Base-by-base conservation (phyloP, 345 rosid species). In the Passiflora organensis region DNA sequence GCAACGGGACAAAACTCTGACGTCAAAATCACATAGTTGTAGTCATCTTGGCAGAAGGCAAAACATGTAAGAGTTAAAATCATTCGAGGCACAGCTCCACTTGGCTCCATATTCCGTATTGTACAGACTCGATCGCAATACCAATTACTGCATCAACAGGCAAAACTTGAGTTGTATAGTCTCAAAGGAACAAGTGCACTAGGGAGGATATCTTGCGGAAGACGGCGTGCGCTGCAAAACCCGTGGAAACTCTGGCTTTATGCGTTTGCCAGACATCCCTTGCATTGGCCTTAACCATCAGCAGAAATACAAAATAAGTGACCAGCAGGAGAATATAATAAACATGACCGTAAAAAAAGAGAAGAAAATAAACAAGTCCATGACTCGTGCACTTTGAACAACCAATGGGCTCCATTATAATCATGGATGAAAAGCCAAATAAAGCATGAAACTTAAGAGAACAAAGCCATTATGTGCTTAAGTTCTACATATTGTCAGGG, bases 151-250 rank as follows among this genome's bases (percentile, higher is more conserved):
- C 10, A 56, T 15, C 58, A 20, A 51, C 22, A 15, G 45, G 59
- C 32, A 20, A n/a, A 44, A 34, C 21, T n/a, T 4, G 53, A 18
- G 6, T 23, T 2, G 28, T 12, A 2, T 53, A 37, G 22, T 36
- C 63, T 57, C 79, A 75, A 85, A 12, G 89, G 85, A 64, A 79
- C 78, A 38, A 75, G 60, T 55, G 81, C 65, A 59, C 82, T 76
- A 47, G 23, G 86, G n/a, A n/a, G n/a, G 75, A 53, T 73, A 86
- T 84, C 99, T 76, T 53, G 83, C 82, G 44, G 96, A 82, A 38
- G n/a, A n/a, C n/a, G 95, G 78, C 82, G 84, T 79, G 63, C 95
- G 79, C 56, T 79, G 91, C 64, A 76, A n/a, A 56, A 60, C 78
- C 56, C 91, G 70, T 10, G 82, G 80, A 62, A 83, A 89, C 48